Percentiles rank a stretch among this genome's conserved stretches.
These are phyloP conservation scores for Podaxis sp. DNA, from an alignment of 768 basidiomycete genomes.

Conservation along the genomic window DNA sequence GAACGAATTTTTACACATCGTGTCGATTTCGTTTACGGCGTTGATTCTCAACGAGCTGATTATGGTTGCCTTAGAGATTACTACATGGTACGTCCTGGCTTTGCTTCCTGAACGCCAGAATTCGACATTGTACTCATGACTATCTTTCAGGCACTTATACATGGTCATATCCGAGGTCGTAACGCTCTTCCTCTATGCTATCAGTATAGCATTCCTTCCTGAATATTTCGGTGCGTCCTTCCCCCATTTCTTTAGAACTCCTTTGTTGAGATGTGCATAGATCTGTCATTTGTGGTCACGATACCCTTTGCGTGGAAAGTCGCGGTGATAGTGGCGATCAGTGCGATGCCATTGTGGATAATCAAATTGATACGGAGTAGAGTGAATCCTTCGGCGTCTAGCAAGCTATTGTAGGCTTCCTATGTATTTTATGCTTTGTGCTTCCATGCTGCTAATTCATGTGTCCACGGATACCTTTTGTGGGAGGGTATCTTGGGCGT, in stretches of 20 bases:
- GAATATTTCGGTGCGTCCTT: conserved; percentile 89
- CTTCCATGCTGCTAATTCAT: background rate
- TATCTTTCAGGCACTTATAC: conserved; percentile 72
- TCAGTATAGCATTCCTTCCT: conserved; percentile 90
- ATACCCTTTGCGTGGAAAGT: conserved; percentile 91
- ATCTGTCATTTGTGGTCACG: conserved; percentile 90
- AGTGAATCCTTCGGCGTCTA: conserved; percentile 89
- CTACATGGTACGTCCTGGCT: conserved; percentile 68
- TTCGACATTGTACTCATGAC: background rate
- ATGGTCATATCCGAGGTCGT: conserved; percentile 92
- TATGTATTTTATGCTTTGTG: background rate
- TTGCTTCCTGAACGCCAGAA: background rate
- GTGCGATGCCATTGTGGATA: conserved; percentile 86
- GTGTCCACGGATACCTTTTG: background rate
- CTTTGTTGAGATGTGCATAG: conserved; percentile 32
- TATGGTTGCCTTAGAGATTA: conserved; percentile 98
- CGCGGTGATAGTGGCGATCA: conserved; percentile 90
- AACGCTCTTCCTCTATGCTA: conserved; percentile 82
- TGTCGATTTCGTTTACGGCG: conserved; percentile 96
- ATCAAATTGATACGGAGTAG: conserved; percentile 84
- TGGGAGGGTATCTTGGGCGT: background rate
- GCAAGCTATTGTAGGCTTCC: conserved; percentile 69
- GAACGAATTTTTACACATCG: conserved; percentile 96
- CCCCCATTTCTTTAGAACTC: background rate
- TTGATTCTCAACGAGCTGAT: conserved; percentile 95